Evolutionary conservation across 139 green algal genomes (phyloP).

Genomic region (Volvox africanus): DNA sequence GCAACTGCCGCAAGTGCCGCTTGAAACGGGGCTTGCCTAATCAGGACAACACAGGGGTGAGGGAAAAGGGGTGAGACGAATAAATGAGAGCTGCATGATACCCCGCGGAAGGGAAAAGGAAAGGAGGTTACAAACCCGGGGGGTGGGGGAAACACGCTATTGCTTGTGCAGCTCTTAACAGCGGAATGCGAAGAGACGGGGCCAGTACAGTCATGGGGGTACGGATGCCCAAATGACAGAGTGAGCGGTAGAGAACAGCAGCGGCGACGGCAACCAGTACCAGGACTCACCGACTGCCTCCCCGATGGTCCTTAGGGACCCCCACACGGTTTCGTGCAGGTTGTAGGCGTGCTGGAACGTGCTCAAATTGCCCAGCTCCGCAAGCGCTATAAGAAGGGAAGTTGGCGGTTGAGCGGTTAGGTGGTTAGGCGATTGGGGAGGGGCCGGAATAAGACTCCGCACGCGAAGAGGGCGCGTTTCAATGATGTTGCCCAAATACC

Average conservation of each 20-base stretch:
- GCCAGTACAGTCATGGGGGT: too few species aligned
- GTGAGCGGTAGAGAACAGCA: too few species aligned
- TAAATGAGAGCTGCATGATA: too few species aligned
- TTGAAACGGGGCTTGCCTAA: constrained; percentile 80
- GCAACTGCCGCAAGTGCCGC: constrained; percentile 79
- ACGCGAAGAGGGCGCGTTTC: neutral
- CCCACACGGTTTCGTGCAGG: constrained; percentile 89
- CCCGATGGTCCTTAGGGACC: constrained; percentile 78
- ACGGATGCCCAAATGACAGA: too few species aligned
- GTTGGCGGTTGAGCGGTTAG: neutral
- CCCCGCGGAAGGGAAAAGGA: too few species aligned
- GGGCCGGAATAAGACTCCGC: neutral
- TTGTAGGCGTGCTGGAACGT: constrained; percentile 77
- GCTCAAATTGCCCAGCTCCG: constrained; percentile 37
- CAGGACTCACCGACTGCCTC: constrained; percentile 72
- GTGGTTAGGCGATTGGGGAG: neutral
- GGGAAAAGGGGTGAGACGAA: too few species aligned
- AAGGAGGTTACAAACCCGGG: too few species aligned
- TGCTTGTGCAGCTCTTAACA: too few species aligned
- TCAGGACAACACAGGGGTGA: too few species aligned
- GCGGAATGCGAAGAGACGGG: too few species aligned
- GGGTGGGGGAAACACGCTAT: too few species aligned
- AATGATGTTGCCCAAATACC: neutral
- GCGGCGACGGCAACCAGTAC: neutral
- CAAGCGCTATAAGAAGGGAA: constrained; percentile 63